Evolutionary conservation across 2,329 filamentous ascomycete genomes (phyloP), one percentile per base, ranked within the genome.

Genomic region (Pyrenophora teres): DNA sequence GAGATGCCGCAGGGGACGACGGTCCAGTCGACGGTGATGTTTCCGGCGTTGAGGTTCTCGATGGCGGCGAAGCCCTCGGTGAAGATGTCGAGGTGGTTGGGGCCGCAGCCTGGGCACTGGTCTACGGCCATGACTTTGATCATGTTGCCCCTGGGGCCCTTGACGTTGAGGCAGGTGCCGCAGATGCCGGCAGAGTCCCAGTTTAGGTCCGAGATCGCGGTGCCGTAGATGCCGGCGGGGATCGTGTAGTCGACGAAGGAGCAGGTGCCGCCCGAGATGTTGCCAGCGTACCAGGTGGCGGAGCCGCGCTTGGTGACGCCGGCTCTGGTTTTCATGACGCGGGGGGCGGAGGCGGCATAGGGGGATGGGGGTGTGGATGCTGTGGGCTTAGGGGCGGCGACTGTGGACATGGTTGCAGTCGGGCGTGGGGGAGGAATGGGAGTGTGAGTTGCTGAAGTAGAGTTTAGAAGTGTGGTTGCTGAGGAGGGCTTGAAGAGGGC

Each of bases 51-150:
- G 12, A 73, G 67, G 5, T 74, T 66, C 18, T 77, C 78, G 30
- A 85, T 76, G 18, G 75, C 60, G 16, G 72, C 51, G 67, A 84
- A 85, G 46, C 78, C 81, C 32, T 77, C 66, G 4, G 76, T 65
- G 72, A 81, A 85, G 48, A 85, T 78, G 60, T 85, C 82, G 46
- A 85, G 77, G 61, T 83, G 78, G 71, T 81, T 80, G 40, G 67
- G 52, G 13, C 74, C 77, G 60, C 83, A 85, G 54, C 77, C 78
- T 33, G 82, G 81, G 69, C 83, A 85, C 70, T 84, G 69, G 65
- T 85, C 83, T 16, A 81, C 79, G 57, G 84, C 82, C 86, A 89
- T 88, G 33, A 82, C 85, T 27, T 78, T 87, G 68, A 88, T 79
- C 19, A 75, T 77, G 51, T 81, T 82, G 15, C 84, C 84, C 12